Base-by-base conservation (phyloP, 805 yeast species). In the Wickerhamiella hasegawae region DNA sequence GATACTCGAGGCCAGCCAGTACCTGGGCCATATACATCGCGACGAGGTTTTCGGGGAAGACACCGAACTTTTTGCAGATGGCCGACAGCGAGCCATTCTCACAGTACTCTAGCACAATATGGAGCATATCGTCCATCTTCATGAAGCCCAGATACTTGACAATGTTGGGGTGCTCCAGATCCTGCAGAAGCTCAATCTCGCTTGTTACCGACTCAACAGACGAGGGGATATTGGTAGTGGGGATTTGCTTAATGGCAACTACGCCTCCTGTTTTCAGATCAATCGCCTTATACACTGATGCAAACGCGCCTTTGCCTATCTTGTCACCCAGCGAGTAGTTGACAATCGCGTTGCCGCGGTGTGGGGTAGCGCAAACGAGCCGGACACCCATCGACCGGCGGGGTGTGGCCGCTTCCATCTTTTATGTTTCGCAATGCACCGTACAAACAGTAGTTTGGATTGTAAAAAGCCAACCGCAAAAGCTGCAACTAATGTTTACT, bases 251-350 rank as follows among this genome's bases (percentile, higher is more conserved):
- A 18, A 84, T 71, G 1, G 94, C 94, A 4, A 81, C 79, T 2
- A 73, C 65, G 35, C 72, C 75, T 5, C 71, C 71, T 0, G 85
- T 78, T 36, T 60, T 62, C 40, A 66, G 56, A 46, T 83, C 79
- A 20, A 73, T 58, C 0, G 87, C 94, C 39, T 69, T 67, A 54
- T 76, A 84, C 3, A 87, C 96, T 27, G 71, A 69, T 1, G 96
- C 97, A 52, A 73, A 84, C 0, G 96, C 96, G 2, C 98, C 98
- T 40, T 70, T 70, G 3, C 97, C 98, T 2, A 90, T 62, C 25
- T 76, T 66, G 32, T 73, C 77, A 32, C 66, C 66, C 14, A 62
- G 43, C 2, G 58, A 46, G 45, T 58, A 51, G 36, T 40, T 44
- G 26, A 32, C 38, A 16, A 46, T 32, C 16, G 43, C 52, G 18